Evolutionary conservation across 352 stramenopile species (phyloP).

Genomic region (Globisporangium middletonii): DNA sequence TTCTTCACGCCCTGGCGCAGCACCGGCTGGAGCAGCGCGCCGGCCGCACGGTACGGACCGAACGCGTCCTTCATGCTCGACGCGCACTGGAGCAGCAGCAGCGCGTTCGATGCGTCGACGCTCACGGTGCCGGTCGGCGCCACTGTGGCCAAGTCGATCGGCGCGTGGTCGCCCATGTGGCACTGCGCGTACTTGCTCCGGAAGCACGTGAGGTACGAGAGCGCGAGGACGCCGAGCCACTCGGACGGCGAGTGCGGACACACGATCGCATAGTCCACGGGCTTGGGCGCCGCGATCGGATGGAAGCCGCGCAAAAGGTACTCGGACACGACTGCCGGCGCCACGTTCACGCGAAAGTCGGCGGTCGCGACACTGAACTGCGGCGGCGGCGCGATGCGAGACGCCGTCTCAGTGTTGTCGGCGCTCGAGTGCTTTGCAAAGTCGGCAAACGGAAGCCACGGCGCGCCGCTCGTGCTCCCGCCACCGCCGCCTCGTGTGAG

Average conservation of each 20-base stretch:
- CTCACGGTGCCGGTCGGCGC: slow-evolving; percentile 30
- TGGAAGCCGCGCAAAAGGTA: slow-evolving; percentile 72
- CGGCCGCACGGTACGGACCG: slow-evolving; percentile 52
- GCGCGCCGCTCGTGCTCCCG: neutral
- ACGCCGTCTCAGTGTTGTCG: neutral
- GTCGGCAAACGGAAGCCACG: slow-evolving; percentile 42
- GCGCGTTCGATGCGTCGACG: slow-evolving; percentile 43
- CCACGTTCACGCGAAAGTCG: slow-evolving; percentile 47
- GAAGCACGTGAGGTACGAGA: slow-evolving; percentile 72
- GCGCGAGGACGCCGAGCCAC: slow-evolving; percentile 59
- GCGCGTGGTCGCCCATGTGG: slow-evolving; percentile 57
- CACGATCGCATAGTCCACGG: slow-evolving; percentile 67
- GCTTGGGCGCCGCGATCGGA: slow-evolving; percentile 52
- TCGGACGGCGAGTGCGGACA: slow-evolving; percentile 64
- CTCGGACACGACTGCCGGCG: slow-evolving; percentile 57
- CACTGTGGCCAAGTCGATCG: slow-evolving; percentile 39
- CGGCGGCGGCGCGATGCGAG: slow-evolving; percentile 4
- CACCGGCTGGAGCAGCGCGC: slow-evolving; percentile 45
- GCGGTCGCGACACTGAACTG: slow-evolving; percentile 47
- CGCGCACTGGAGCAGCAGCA: slow-evolving; percentile 56
- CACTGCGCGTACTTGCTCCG: slow-evolving; percentile 63
- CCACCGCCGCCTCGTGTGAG: slow-evolving; percentile 12
- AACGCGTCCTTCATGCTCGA: slow-evolving; percentile 48
- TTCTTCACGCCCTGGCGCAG: slow-evolving; percentile 44
- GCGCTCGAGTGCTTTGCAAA: slow-evolving; percentile 13